Conservation (phyloP, 1,284 basidiomycete genomes). For the Xerocomus amazonicus region DNA sequence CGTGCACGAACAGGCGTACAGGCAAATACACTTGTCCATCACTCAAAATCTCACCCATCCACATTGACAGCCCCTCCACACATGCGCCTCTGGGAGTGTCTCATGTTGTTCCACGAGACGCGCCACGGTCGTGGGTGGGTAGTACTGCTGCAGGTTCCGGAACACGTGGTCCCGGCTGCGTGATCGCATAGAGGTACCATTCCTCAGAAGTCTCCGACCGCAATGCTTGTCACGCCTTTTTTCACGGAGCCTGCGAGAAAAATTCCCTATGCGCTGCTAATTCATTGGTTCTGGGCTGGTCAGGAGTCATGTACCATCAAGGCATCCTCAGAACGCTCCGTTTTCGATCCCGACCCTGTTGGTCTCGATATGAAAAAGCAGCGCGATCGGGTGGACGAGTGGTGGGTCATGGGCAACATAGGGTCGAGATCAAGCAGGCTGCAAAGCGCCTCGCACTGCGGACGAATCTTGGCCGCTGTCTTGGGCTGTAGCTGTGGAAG, state of each 20-base stretch:
- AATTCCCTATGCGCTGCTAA: slow-evolving; percentile 60
- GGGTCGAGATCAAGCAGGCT: slow-evolving; percentile 53
- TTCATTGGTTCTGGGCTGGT: slow-evolving; percentile 53
- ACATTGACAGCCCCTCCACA: slow-evolving; percentile 40
- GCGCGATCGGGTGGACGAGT: slow-evolving; percentile 44
- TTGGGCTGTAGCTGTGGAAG: too few species aligned
- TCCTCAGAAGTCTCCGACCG: slow-evolving; percentile 71
- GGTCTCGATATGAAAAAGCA: slow-evolving; percentile 56
- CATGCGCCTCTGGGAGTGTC: slow-evolving; percentile 38
- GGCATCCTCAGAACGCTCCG: slow-evolving; percentile 67
- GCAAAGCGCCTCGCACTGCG: slow-evolving; percentile 63
- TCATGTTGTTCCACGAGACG: slow-evolving; percentile 46
- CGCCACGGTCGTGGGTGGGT: slow-evolving; percentile 44
- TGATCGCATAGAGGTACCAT: slow-evolving; percentile 73
- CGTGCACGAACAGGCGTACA: slow-evolving; percentile 57
- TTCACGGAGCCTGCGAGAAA: slow-evolving; percentile 51
- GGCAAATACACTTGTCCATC: slow-evolving; percentile 71
- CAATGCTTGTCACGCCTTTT: slow-evolving; percentile 58
- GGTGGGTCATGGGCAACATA: slow-evolving; percentile 42
- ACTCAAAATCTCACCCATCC: slow-evolving; percentile 55
- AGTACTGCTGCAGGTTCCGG: slow-evolving; percentile 61
- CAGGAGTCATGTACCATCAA: slow-evolving; percentile 56
- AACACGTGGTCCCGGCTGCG: slow-evolving; percentile 55
- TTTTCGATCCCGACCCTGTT: slow-evolving; percentile 45
- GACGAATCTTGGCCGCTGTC: slow-evolving; percentile 51